A percentile compares a stretch with the other conserved stretches of the same genome.
Conservation (phyloP, 768 basidiomycete genomes). For the Suillus spraguei region DNA sequence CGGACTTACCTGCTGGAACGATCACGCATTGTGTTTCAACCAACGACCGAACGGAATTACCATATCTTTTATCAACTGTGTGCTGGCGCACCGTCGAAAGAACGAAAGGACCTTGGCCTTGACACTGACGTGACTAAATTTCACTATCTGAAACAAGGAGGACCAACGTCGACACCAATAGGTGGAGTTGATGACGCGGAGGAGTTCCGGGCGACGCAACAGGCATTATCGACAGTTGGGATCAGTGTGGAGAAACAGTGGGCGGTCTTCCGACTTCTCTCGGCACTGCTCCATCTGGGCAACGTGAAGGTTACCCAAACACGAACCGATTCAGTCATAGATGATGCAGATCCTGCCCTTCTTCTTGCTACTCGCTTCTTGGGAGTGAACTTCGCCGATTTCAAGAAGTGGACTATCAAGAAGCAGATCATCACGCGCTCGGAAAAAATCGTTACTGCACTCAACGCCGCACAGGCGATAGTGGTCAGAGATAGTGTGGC, state of each 20-base stretch:
- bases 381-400: slow-evolving; percentile 87
- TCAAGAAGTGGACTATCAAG: slow-evolving; percentile 99
- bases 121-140: slow-evolving; percentile 87
- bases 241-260: slow-evolving; percentile 98
- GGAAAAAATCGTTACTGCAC: slow-evolving; percentile 91
- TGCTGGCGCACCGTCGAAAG: slow-evolving; percentile 92
- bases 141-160: slow-evolving; percentile 92
- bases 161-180: slow-evolving; percentile 84
- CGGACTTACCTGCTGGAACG: slow-evolving; percentile 97
- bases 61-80: slow-evolving; percentile 99
- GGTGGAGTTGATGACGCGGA: slow-evolving; percentile 93
- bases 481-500: slow-evolving; percentile 96
- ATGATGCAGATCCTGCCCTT: slow-evolving; percentile 81
- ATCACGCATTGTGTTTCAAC: slow-evolving; percentile 97
- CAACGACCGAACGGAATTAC: slow-evolving; percentile 95
- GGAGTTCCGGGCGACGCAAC: slow-evolving; percentile 92
- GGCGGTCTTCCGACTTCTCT: slow-evolving; percentile 94
- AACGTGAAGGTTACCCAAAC: slow-evolving; percentile 89
- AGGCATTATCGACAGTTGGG: slow-evolving; percentile 94
- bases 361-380: slow-evolving; percentile 85
- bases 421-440: slow-evolving; percentile 94
- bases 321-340: slow-evolving; percentile 81
- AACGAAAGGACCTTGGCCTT: slow-evolving; percentile 92
- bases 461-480: slow-evolving; percentile 87
- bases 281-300: slow-evolving; percentile 94